phyloP scores from a whole-genome alignment of 805 yeast genomes.

The Yamadazyma akitaensis region DNA sequence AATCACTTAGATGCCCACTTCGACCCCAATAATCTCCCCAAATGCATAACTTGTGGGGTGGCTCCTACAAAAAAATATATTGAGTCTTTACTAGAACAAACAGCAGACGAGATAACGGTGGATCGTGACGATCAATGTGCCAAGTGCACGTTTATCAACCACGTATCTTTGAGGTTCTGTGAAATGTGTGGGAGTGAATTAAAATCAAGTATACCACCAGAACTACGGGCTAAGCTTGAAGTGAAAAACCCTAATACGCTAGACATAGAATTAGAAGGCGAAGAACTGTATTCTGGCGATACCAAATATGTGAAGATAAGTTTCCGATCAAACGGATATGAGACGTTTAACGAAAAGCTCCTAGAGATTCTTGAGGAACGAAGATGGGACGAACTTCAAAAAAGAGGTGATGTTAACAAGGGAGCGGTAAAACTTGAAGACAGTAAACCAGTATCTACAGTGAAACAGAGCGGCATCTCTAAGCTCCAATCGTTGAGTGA shows the following conservation, averaged over 20 bases:
- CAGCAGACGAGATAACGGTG: neutral
- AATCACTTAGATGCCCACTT: conserved; percentile 34
- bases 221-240: conserved; percentile 6
- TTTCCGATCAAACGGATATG: conserved; percentile 70
- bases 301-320: conserved; percentile 56
- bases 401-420: conserved; percentile 34
- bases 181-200: conserved; percentile 78
- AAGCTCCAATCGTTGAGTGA: conserved; percentile 61
- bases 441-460: neutral
- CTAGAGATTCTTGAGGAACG: conserved; percentile 42
- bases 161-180: conserved; percentile 71
- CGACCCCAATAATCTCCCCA: conserved; percentile 25
- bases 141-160: conserved; percentile 77
- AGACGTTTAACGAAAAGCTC: conserved; percentile 45
- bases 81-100: neutral
- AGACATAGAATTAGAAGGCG: conserved; percentile 25
- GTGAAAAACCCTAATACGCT: conserved; percentile 7
- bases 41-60: conserved; percentile 41
- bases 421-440: conserved; percentile 27
- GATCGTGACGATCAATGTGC: conserved; percentile 39
- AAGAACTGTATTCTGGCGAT: conserved; percentile 30
- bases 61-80: conserved; percentile 17
- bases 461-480: conserved; percentile 55
- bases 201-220: conserved; percentile 11
- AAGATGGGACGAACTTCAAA: conserved; percentile 45